Conservation (phyloP, 306 rosid species). For the Quercus rubra region DNA sequence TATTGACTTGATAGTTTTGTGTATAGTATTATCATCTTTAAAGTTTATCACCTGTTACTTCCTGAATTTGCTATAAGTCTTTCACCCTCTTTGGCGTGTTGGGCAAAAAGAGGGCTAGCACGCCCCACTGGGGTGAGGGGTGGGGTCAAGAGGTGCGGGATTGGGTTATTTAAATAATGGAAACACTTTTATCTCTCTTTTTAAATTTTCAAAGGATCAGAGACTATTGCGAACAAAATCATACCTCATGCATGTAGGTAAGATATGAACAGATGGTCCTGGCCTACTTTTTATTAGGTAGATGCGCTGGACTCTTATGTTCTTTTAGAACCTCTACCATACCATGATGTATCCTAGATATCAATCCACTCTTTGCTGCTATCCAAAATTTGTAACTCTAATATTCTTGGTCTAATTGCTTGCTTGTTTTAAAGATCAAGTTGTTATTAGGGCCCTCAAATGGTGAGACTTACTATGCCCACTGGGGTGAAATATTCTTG, state of each 20-base stretch:
- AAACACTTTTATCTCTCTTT: not conserved
- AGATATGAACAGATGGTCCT: not conserved
- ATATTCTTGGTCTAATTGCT: not conserved
- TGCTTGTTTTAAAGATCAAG: not conserved
- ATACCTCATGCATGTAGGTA: not conserved
- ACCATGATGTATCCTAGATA: not conserved
- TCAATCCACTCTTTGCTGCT: not conserved
- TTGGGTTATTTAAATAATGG: not conserved
- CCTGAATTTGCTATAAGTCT: not conserved
- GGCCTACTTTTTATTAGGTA: not conserved
- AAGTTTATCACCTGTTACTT: not conserved
- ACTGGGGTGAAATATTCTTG: not conserved
- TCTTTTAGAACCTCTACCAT: not conserved
- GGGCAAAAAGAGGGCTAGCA: not conserved
- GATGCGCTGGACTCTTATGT: not conserved
- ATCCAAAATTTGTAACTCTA: not conserved
- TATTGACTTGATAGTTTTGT: too few relatives aligned
- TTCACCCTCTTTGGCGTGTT: not conserved
- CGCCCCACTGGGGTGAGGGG: not conserved
- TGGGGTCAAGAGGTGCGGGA: not conserved
- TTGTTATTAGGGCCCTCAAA: not conserved
- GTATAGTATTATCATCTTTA: too few relatives aligned
- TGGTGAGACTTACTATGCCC: not conserved
- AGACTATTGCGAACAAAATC: not conserved
- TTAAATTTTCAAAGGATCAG: not conserved